These are phyloP conservation scores for Verticillium klebahnii DNA, from an alignment of 2,329 filamentous ascomycete genomes.

Conservation along the genomic window DNA sequence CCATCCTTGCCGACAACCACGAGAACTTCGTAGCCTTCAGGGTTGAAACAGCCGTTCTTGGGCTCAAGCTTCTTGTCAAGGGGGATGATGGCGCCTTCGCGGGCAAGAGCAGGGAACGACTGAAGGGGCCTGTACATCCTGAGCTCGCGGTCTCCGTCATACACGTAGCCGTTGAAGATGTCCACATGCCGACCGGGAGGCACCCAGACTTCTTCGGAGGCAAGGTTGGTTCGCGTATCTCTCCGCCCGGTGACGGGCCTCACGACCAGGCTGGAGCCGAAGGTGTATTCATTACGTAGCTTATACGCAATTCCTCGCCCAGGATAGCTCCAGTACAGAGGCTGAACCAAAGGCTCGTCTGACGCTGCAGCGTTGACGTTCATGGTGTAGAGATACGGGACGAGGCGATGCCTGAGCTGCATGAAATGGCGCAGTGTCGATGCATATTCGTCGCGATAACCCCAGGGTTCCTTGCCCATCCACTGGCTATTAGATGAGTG, in stretches of 20 bases:
- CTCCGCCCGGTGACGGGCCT: constrained; percentile 50
- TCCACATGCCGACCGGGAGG: constrained; percentile 51
- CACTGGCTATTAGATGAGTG: constrained; percentile 55
- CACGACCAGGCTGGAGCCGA: constrained; percentile 52
- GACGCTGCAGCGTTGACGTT: constrained; percentile 40
- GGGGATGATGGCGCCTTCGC: constrained; percentile 54
- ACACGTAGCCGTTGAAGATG: constrained; percentile 52
- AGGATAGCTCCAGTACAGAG: constrained; percentile 59
- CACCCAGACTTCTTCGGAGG: constrained; percentile 49
- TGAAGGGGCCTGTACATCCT: constrained; percentile 44
- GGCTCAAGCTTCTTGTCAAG: constrained; percentile 40
- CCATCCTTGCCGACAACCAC: constrained; percentile 43
- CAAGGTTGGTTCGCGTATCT: constrained; percentile 39
- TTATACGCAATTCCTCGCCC: constrained; percentile 47
- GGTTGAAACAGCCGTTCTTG: constrained; percentile 42
- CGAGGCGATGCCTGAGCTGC: constrained; percentile 50
- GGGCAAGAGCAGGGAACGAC: constrained; percentile 47
- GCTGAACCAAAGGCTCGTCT: constrained; percentile 50
- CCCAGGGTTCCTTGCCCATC: constrained; percentile 60
- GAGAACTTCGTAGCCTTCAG: constrained; percentile 42
- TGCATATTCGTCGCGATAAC: constrained; percentile 40
- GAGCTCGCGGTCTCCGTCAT: constrained; percentile 51
- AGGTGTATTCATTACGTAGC: constrained; percentile 54
- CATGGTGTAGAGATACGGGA: constrained; percentile 58
- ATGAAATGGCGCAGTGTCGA: constrained; percentile 44